phyloP scores from a whole-genome alignment of 192 early-diverging fungal species.

The Coemansia sp. region DNA sequence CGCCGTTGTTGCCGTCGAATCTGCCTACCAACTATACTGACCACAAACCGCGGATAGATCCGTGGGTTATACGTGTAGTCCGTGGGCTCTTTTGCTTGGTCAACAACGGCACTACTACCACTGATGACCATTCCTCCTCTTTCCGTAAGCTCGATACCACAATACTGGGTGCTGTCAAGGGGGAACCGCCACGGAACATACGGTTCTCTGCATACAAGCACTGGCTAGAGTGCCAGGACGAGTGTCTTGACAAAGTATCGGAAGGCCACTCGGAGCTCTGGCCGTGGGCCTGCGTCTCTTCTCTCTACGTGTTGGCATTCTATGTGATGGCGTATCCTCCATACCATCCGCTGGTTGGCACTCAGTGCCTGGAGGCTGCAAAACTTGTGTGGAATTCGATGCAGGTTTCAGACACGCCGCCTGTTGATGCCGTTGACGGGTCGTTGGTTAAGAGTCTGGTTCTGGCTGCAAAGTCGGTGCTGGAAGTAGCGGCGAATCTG shows the following conservation, averaged over 20 bases:
- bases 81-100: background rate
- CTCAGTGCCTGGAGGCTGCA: conserved; percentile 37
- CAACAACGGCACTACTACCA: background rate
- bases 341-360: conserved; percentile 28
- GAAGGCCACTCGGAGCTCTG: background rate
- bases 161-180: conserved; percentile 4
- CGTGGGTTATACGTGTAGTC: conserved; percentile 20
- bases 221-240: conserved; percentile 54
- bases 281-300: conserved; percentile 26
- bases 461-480: background rate
- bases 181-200: conserved; percentile 12
- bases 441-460: background rate
- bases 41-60: conserved; percentile 11
- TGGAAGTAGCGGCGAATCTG: background rate
- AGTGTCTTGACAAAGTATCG: conserved; percentile 25
- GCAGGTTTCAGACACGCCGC: background rate
- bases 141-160: background rate
- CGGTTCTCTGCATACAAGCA: conserved; percentile 45
- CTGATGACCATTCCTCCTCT: background rate
- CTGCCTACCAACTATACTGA: conserved; percentile 33
- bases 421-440: background rate
- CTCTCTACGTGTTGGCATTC: conserved; percentile 43
- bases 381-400: conserved; percentile 33
- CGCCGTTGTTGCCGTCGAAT: conserved; percentile 3
- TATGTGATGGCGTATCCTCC: conserved; percentile 26